Evolutionary conservation across 768 basidiomycete species (phyloP).

Genomic region (Tremella mesenterica): DNA sequence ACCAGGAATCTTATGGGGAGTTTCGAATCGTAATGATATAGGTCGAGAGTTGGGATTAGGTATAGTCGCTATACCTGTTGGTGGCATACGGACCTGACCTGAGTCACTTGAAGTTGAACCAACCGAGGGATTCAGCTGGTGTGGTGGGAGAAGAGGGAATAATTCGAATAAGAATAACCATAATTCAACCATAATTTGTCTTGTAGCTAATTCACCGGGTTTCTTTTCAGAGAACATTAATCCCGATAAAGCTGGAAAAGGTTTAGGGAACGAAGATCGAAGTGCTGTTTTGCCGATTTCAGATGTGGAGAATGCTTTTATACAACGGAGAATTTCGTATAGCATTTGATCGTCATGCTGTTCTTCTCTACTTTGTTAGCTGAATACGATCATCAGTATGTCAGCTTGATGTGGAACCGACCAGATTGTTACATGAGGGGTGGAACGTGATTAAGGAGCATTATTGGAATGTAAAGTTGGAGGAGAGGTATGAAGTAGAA

Average conservation of each 20-base stretch:
- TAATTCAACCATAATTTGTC: slow-evolving; percentile 83
- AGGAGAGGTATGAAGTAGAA: no score
- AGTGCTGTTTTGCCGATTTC: slow-evolving; percentile 74
- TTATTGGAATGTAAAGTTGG: no score
- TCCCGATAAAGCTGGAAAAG: slow-evolving; percentile 71
- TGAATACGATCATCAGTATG: no score
- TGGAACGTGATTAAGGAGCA: no score
- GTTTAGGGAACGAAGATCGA: slow-evolving; percentile 77
- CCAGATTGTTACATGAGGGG: no score
- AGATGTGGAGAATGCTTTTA: slow-evolving; percentile 79
- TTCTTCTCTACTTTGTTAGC: slow-evolving; percentile 61
- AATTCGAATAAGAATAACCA: slow-evolving; percentile 80
- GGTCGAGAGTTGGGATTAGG: slow-evolving; percentile 20
- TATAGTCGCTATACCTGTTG: no score
- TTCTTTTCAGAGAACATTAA: slow-evolving; percentile 96
- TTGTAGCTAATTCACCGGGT: slow-evolving; percentile 82
- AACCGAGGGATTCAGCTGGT: no score
- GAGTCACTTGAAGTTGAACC: background rate
- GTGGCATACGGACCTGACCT: no score
- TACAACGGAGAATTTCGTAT: slow-evolving; percentile 81
- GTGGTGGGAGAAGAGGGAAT: slow-evolving; percentile 52
- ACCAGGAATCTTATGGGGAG: background rate
- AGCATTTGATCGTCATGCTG: slow-evolving; percentile 94
- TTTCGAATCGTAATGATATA: slow-evolving; percentile 23
- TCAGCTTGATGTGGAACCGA: no score